Base-by-base conservation (phyloP, 75 land plant species). In the Larix kaempferi region DNA sequence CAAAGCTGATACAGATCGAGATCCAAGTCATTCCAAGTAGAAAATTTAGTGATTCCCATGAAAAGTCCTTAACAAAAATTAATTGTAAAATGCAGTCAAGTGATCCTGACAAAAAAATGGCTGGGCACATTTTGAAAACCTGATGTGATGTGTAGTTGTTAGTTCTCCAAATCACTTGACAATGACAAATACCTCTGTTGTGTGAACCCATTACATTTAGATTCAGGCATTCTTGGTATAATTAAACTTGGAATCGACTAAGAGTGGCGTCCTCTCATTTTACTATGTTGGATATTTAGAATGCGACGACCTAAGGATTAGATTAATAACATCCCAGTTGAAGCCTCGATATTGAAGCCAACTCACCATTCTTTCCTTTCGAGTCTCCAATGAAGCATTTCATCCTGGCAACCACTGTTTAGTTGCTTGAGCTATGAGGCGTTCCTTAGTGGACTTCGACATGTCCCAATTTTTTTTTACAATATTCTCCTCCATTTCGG, bases 301-400 rank as follows among this genome's bases (percentile, higher is more conserved):
- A 82, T 89, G 84, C 17, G 92, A 80, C 71, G 84, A 83, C 84
- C 79, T 94, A 73, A 94, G 52, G 6, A 90, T 69, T 60, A 41
- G 44, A 23, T 56, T 78, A 41, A 82, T 84, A 19, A 89, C 91
- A 59, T 75, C 79, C 98, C 98, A 95, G 74, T 74, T 80, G 82
- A 93, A 95, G 6, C 98, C 98, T 19, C 98, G 88, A 27, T 94
- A 89, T 74, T 89, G 91, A 79, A 95, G 89, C 98, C 98, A 95
- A 26, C 93, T 78, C 29, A 84, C 61, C 33, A 95, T 80, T 75
- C 95, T 87, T 60, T 91, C 35, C 71, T 91, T 95, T 15, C 91
- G 84, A 10, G 78, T 88, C 67, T 93, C 93, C 14, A 44, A 61
- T 15, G 90, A 77, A 12, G 79, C 71, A 69, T 82, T 82, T 17